These are phyloP conservation scores for Cystobasidiopsis lactophilus DNA, from an alignment of 768 basidiomycete species.

Conservation along the genomic window DNA sequence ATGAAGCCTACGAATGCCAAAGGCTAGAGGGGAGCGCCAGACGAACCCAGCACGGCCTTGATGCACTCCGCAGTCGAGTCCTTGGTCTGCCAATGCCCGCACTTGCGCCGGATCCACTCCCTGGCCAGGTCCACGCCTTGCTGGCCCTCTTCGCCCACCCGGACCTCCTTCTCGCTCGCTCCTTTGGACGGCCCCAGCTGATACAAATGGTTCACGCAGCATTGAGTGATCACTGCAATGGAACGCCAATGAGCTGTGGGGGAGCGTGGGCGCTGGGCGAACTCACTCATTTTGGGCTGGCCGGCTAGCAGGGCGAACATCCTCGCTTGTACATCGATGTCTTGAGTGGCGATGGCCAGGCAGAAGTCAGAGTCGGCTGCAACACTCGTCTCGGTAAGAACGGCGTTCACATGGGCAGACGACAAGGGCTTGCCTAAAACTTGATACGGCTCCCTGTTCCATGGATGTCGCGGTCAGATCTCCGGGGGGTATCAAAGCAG, in stretches of 20 bases:
- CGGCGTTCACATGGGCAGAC: not conserved
- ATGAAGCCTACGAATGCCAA: too few species aligned
- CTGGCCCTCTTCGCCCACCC: slow-evolving; percentile 47
- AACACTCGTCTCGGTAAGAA: not conserved
- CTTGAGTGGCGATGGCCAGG: slow-evolving; percentile 40
- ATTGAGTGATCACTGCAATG: slow-evolving; percentile 81
- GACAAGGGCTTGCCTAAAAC: slow-evolving; percentile 40
- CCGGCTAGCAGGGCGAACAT: slow-evolving; percentile 60
- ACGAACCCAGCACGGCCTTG: slow-evolving; percentile 51
- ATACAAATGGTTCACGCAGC: slow-evolving; percentile 85
- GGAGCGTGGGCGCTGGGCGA: slow-evolving; percentile 5
- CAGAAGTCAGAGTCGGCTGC: slow-evolving; percentile 73
- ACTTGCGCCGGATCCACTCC: slow-evolving; percentile 74
- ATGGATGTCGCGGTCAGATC: not conserved
- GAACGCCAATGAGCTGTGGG: slow-evolving; percentile 31
- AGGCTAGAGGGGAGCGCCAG: not conserved
- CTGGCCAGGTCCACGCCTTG: slow-evolving; percentile 71
- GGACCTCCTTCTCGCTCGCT: too few species aligned
- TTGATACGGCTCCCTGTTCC: slow-evolving; percentile 54
- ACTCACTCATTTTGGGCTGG: slow-evolving; percentile 72
- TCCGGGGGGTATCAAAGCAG: not conserved
- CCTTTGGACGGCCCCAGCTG: slow-evolving; percentile 22
- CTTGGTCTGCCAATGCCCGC: slow-evolving; percentile 80
- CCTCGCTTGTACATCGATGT: slow-evolving; percentile 56
- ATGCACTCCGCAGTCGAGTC: slow-evolving; percentile 51